Evolutionary conservation across 257 asterid species (phyloP).

Genomic region (Nicotiana attenuata): DNA sequence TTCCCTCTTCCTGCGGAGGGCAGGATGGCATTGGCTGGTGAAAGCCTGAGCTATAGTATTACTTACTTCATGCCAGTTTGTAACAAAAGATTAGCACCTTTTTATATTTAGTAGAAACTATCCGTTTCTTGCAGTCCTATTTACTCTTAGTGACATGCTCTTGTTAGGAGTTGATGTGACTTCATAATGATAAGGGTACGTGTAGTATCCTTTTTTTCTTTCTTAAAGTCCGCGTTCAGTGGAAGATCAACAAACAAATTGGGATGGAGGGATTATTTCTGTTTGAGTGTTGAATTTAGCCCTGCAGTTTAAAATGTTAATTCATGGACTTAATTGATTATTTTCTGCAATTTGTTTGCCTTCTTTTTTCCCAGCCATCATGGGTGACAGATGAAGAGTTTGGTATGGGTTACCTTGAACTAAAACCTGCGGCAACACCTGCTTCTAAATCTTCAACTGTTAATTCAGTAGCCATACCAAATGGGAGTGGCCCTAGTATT

Average conservation of each 20-base stretch:
- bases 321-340: background rate
- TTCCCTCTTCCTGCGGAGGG: background rate
- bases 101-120: background rate
- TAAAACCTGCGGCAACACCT: conserved; percentile 68
- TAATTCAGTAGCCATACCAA: conserved; percentile 48
- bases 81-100: background rate
- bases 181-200: background rate
- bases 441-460: conserved; percentile 53
- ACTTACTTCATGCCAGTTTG: background rate
- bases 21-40: background rate
- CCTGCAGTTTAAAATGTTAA: background rate
- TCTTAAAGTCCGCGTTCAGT: background rate
- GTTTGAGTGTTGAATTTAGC: background rate
- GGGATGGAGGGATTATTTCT: background rate
- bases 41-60: background rate
- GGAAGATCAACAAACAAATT: background rate
- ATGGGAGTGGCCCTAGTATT: conserved; percentile 46
- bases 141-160: background rate
- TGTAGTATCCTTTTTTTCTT: background rate
- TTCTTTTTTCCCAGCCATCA: conserved; percentile 50
- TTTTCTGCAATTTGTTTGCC: background rate
- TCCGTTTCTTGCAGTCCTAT: background rate
- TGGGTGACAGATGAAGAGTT: conserved; percentile 99
- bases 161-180: background rate
- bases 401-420: conserved; percentile 94